Evolutionary conservation across 345 rosid species (phyloP), one percentile per base, ranked within the genome.

Genomic region (Gossypium longicalyx): DNA sequence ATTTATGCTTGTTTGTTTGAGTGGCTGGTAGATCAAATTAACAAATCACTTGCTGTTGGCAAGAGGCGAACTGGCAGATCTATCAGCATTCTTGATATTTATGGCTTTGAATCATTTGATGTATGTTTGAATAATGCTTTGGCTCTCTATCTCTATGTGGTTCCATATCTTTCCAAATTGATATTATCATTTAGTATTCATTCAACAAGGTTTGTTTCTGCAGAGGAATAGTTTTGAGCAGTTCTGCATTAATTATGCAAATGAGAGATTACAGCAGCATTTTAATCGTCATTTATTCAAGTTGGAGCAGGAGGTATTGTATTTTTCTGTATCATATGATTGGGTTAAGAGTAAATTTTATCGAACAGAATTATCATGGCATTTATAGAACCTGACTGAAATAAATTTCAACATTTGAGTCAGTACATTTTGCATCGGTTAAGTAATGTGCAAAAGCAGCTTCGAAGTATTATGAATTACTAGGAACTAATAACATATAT

Each of bases 21-120:
- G 65, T 94, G 98, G 98, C 80, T 94, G 69, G 97, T 94, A 22
- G 95, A 91, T 80, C 97, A 91, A 87, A 89, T 94, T 74, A 94
- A 94, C 83, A 92, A 89, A 71, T 92, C 98, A 62, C 97, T 94
- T 70, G 92, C 93, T 25, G 98, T 89, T 77, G 97, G 98, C 75
- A 94, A 94, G 83, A 86, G 89, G 74, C 84, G 97, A 81, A 88
- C 97, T 2, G 98, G 98, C 73, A 86, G 98, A 89, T 91, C 98
- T 77, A 94, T 94, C 79, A 92, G 98, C 86, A 94, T 94, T 86
- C 97, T 94, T 78, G 98, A 94, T 83, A 94, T 94, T 64, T 94
- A 94, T 77, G 98, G 98, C 79, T 94, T 94, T 78, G 98, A 94
- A 83, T 94, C 98, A 15, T 94, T 94, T 88, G 89, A 91, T 80